phyloP scores from a whole-genome alignment of 2,329 filamentous ascomycete genomes.

The Stagonosporopsis cucurbitacearum region DNA sequence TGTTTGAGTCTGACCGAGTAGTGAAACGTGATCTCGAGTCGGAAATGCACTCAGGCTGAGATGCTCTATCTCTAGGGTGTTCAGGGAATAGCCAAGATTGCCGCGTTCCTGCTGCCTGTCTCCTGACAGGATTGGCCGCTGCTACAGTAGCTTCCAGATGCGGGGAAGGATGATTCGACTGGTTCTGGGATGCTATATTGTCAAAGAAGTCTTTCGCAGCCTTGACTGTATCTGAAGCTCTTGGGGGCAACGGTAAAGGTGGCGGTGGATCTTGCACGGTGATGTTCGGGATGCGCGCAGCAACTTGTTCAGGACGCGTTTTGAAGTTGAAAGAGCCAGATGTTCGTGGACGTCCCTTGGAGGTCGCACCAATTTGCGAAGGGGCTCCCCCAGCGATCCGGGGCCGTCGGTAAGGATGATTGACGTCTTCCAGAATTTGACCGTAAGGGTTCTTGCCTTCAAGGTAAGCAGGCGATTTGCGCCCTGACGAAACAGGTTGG shows the following conservation, averaged over 20 bases:
- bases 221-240: slow-evolving; percentile 31
- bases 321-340: slow-evolving; percentile 27
- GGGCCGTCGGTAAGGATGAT: slow-evolving; percentile 30
- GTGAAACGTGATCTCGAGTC: not conserved
- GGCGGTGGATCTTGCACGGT: slow-evolving; percentile 9
- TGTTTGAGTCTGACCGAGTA: not conserved
- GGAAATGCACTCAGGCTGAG: slow-evolving; percentile 5
- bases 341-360: slow-evolving; percentile 28
- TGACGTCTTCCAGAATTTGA: slow-evolving; percentile 32
- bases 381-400: slow-evolving; percentile 19
- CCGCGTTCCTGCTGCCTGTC: slow-evolving; percentile 1
- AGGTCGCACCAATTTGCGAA: slow-evolving; percentile 30
- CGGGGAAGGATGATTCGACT: slow-evolving; percentile 20
- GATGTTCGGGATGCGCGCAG: slow-evolving; percentile 18
- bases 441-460: slow-evolving; percentile 44
- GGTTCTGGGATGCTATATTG: slow-evolving; percentile 28
- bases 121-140: slow-evolving; percentile 4
- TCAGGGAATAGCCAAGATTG: not conserved
- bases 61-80: slow-evolving; percentile 1
- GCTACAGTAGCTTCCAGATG: slow-evolving; percentile 14
- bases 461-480: slow-evolving; percentile 38
- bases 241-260: slow-evolving; percentile 7
- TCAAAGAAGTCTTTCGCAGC: slow-evolving; percentile 41
- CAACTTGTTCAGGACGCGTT: slow-evolving; percentile 21
- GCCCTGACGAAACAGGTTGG: slow-evolving; percentile 14